Conservation (phyloP, 331 rosid species). For the Malus hybrid region DNA sequence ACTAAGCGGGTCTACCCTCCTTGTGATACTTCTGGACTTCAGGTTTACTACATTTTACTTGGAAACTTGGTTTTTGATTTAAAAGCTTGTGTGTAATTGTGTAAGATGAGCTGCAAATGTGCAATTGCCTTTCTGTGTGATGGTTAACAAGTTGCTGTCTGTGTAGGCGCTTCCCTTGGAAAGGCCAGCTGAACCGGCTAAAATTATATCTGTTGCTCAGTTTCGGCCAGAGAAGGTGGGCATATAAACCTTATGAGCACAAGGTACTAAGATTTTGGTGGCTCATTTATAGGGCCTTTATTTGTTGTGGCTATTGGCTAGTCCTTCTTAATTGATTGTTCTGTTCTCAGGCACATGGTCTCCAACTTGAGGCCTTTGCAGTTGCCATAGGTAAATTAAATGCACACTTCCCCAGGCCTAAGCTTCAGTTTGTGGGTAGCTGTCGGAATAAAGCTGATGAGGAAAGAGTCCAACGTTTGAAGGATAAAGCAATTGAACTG, state of each 20-base stretch:
- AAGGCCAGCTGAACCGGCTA: conserved; percentile 44
- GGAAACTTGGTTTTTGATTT: too few relatives aligned
- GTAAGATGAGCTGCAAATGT: conserved; percentile 6
- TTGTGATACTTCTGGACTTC: conserved; percentile 88
- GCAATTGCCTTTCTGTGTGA: neutral
- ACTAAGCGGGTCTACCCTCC: conserved; percentile 91
- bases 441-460: conserved; percentile 88
- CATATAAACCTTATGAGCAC: conserved; percentile 39
- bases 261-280: conserved; percentile 33
- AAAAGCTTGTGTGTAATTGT: neutral
- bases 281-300: conserved; percentile 36
- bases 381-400: conserved; percentile 57
- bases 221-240: conserved; percentile 99
- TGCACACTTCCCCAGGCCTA: conserved; percentile 52
- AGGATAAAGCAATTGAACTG: conserved; percentile 59
- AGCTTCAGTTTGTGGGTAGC: conserved; percentile 88
- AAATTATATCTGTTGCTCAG: conserved; percentile 87
- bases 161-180: conserved; percentile 75
- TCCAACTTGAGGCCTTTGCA: conserved; percentile 93
- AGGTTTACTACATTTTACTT: conserved; percentile 30
- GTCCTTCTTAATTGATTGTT: conserved; percentile 21
- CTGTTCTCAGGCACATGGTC: conserved; percentile 65
- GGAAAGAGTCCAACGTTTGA: conserved; percentile 64
- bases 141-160: conserved; percentile 23
- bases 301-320: conserved; percentile 4